Conservation (phyloP, 129 eudicot genomes). For the Dittrichia graveolens region DNA sequence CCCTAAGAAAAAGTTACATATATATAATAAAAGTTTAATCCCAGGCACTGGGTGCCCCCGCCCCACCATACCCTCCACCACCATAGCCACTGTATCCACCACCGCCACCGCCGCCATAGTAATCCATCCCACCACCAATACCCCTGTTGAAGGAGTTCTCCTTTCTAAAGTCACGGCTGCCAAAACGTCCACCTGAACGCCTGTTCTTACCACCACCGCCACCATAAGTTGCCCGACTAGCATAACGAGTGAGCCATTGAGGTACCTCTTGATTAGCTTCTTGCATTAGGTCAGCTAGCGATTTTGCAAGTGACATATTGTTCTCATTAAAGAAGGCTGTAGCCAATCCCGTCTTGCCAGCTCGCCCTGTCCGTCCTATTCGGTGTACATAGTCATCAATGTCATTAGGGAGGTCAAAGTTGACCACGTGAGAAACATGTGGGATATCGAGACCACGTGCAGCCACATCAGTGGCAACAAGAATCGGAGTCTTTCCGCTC, state of each 20-base stretch:
- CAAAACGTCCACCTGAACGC: conserved; percentile 44
- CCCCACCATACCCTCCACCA: conserved; percentile 28
- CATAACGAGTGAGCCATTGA: conserved; percentile 41
- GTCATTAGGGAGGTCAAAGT: conserved; percentile 81
- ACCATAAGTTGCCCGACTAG: conserved; percentile 41
- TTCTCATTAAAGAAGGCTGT: conserved; percentile 67
- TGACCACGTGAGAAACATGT: conserved; percentile 75
- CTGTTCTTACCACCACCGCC: conserved; percentile 37
- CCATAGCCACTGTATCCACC: conserved; percentile 31
- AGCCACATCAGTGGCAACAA: conserved; percentile 86
- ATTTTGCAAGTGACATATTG: conserved; percentile 51
- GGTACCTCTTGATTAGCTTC: conserved; percentile 50
- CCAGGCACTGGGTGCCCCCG: conserved; percentile 51
- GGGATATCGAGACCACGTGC: conserved; percentile 88
- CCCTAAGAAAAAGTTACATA: conserved; percentile 20
- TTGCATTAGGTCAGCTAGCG: conserved; percentile 61
- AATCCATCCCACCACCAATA: conserved; percentile 34
- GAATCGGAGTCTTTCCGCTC: conserved; percentile 75
- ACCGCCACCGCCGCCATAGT: conserved; percentile 30
- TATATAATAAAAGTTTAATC: conserved; percentile 16
- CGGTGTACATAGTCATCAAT: conserved; percentile 87
- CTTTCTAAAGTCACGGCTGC: conserved; percentile 42
- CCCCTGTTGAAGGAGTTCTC: conserved; percentile 28
- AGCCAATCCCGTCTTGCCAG: conserved; percentile 83
- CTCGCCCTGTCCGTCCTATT: conserved; percentile 88